These are phyloP conservation scores for Lactarius deliciosus DNA, from an alignment of 768 basidiomycete species.

Conservation along the genomic window DNA sequence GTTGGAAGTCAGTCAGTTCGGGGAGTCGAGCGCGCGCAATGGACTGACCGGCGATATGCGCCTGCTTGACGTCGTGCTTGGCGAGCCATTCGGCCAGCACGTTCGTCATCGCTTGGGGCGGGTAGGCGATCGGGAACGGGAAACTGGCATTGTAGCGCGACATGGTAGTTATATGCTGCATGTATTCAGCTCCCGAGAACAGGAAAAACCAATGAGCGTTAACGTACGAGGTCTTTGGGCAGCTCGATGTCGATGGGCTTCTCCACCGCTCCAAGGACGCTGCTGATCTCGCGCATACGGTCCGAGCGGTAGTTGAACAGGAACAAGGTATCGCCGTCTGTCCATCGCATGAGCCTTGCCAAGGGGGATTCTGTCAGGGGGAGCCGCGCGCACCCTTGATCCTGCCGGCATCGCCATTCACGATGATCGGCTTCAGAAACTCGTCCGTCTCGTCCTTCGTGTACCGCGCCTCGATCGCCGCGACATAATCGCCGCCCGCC, in stretches of 20 bases:
- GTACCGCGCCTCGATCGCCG: conserved; percentile 72
- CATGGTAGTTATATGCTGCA: conserved; percentile 87
- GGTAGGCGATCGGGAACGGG: conserved; percentile 88
- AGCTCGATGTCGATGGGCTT: conserved; percentile 83
- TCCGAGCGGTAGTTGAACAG: conserved; percentile 98
- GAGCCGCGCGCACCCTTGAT: conserved; percentile 61
- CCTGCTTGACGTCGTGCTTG: conserved; percentile 77
- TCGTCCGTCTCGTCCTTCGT: conserved; percentile 88
- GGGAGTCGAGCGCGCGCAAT: not conserved
- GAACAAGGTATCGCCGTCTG: conserved; percentile 87
- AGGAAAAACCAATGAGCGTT: not conserved
- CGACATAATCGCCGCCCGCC: conserved; percentile 57
- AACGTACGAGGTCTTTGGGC: conserved; percentile 74
- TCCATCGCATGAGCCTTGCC: not conserved
- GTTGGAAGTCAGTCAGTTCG: not conserved
- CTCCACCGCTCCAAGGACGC: conserved; percentile 75
- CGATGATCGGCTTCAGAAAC: conserved; percentile 93
- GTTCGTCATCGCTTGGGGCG: conserved; percentile 92
- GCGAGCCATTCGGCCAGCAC: conserved; percentile 91
- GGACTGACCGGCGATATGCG: conserved; percentile 77
- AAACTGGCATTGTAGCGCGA: conserved; percentile 89
- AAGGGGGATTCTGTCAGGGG: not conserved
- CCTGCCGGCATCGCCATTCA: conserved; percentile 73
- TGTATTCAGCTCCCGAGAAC: not conserved
- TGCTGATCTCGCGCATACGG: conserved; percentile 89